Conservation (phyloP, 1,139 yeast genomes). For the Williopsis jadinii region DNA sequence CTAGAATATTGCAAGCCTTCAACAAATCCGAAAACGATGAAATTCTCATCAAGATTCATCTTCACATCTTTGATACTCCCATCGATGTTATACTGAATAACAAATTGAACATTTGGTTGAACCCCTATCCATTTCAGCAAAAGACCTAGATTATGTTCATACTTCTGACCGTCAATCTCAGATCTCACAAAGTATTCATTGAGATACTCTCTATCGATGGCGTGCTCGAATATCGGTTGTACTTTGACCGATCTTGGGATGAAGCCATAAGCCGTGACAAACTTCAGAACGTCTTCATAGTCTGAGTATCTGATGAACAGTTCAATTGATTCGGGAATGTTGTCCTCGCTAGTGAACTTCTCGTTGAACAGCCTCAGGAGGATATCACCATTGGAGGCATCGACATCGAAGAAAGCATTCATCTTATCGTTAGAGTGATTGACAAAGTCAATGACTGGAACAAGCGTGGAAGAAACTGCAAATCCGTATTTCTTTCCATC, state of each 20-base stretch:
- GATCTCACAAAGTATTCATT: conserved; percentile 4
- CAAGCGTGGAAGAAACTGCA: conserved; percentile 46
- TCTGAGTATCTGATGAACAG: conserved; percentile 45
- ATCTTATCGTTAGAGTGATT: conserved; percentile 42
- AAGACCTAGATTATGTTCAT: conserved; percentile 14
- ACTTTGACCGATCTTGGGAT: conserved; percentile 31
- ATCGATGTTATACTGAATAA: conserved; percentile 16
- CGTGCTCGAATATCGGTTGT: conserved; percentile 19
- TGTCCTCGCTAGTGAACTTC: conserved; percentile 2
- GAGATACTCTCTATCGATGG: conserved; percentile 23
- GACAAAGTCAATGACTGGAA: conserved; percentile 62
- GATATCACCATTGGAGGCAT: conserved; percentile 39
- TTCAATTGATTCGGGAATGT: conserved; percentile 20
- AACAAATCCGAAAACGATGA: conserved; percentile 22
- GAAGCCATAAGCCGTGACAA: conserved; percentile 54
- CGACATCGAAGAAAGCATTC: conserved; percentile 60
- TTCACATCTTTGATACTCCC: conserved; percentile 14
- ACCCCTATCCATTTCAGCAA: conserved; percentile 21
- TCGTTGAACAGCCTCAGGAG: conserved; percentile 26
- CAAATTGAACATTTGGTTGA: conserved; percentile 28
- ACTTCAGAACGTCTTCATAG: conserved; percentile 37
- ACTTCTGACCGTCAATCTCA: conserved; percentile 7
- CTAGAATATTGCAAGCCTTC: conserved; percentile 14
- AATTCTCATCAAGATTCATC: conserved; percentile 24
- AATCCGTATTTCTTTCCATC: conserved; percentile 27